Conservation (phyloP, 2,329 filamentous ascomycete species). For the Colletotrichum godetiae region DNA sequence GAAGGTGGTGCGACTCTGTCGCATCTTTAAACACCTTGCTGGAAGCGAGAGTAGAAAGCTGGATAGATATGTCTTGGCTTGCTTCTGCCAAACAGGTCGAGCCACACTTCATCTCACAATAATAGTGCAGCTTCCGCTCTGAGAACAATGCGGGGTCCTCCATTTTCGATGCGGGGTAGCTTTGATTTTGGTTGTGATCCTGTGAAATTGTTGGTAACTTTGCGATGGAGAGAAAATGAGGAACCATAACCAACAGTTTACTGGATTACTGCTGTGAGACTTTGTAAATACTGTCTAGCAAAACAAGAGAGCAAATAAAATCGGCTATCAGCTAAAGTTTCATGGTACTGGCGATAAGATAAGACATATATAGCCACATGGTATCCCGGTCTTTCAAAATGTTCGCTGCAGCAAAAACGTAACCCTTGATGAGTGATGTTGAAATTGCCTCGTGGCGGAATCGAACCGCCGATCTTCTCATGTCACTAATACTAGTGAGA, state of each 20-base stretch:
- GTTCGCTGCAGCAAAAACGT: background rate
- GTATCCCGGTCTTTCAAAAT: background rate
- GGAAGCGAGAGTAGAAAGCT: background rate
- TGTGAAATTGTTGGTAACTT: background rate
- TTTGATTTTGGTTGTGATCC: background rate
- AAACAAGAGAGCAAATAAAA: background rate
- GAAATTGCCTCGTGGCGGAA: slow-evolving; percentile 27
- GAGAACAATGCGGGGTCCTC: background rate
- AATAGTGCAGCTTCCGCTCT: no score
- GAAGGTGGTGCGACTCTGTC: no score
- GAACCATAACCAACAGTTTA: no score
- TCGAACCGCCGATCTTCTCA: slow-evolving; percentile 34
- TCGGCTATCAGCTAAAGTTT: no score
- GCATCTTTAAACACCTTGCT: background rate
- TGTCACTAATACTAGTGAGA: slow-evolving; percentile 29
- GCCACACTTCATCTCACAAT: background rate
- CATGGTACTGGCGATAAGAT: no score
- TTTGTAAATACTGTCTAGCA: no score
- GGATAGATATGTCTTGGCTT: background rate
- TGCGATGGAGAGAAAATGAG: no score
- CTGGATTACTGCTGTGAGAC: no score
- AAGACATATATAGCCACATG: no score
- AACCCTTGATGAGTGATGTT: rapidly evolving
- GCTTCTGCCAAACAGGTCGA: background rate
- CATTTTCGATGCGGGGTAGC: background rate